Evolutionary conservation across 2,329 filamentous ascomycete genomes (phyloP).

Genomic region (Mariannaea sp.): DNA sequence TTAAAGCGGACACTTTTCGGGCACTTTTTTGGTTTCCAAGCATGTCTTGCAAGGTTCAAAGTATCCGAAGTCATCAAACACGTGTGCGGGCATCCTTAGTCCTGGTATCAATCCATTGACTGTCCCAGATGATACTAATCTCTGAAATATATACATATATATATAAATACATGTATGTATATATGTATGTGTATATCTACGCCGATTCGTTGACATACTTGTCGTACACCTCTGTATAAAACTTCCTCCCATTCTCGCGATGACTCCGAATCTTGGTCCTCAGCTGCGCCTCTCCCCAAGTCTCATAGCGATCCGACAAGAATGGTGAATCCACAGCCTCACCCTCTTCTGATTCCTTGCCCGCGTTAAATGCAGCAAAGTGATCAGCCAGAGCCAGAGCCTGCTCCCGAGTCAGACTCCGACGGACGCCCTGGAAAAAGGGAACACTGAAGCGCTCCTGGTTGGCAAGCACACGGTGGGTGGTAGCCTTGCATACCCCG

Average conservation of each 20-base stretch:
- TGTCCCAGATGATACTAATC: too few relatives aligned
- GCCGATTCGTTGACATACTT: slow-evolving; percentile 49
- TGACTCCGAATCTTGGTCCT: slow-evolving; percentile 60
- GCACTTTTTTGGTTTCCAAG: too few relatives aligned
- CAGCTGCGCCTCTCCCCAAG: slow-evolving; percentile 60
- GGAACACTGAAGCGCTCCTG: slow-evolving; percentile 50
- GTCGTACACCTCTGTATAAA: slow-evolving; percentile 54
- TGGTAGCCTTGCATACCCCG: slow-evolving; percentile 59
- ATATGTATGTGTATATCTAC: too few relatives aligned
- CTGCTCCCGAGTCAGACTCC: slow-evolving; percentile 50
- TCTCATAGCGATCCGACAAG: slow-evolving; percentile 54
- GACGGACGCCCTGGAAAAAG: slow-evolving; percentile 56
- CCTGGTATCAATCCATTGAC: too few relatives aligned
- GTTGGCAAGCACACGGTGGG: slow-evolving; percentile 48
- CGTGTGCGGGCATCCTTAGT: too few relatives aligned
- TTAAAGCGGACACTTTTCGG: slow-evolving; percentile 36
- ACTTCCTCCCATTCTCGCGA: slow-evolving; percentile 51
- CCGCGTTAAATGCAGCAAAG: slow-evolving; percentile 38
- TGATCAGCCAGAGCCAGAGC: slow-evolving; percentile 47
- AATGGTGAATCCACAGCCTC: slow-evolving; percentile 54
- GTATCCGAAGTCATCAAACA: too few relatives aligned
- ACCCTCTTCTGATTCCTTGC: slow-evolving; percentile 43
- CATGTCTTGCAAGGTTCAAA: too few relatives aligned
- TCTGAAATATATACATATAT: too few relatives aligned
- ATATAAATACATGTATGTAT: too few relatives aligned